phyloP scores from a whole-genome alignment of 257 asterid species.

The Nyctanthes arbortristis region DNA sequence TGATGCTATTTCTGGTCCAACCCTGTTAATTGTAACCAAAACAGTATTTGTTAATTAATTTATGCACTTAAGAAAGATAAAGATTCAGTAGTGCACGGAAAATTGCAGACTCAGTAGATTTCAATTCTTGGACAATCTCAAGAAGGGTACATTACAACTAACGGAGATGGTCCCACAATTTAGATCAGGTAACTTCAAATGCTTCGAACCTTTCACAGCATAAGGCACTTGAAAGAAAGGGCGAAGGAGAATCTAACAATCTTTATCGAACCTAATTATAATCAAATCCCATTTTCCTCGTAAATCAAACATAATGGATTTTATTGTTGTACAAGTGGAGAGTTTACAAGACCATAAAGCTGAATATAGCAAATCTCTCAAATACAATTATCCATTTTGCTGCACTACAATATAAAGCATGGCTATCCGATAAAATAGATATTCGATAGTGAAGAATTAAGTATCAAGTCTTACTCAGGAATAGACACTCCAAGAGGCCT shows the following conservation, averaged over 20 bases:
- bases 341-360: not conserved
- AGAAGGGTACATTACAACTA: no score
- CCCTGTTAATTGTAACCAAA: not conserved
- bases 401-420: constrained; percentile 8
- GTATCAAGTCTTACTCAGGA: constrained; percentile 19
- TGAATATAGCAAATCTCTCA: constrained; percentile 13
- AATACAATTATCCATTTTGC: not conserved
- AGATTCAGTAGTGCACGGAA: no score
- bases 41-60: not conserved
- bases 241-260: not conserved
- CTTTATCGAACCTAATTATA: constrained; percentile 2
- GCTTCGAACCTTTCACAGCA: not conserved
- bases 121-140: no score
- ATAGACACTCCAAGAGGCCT: constrained; percentile 22
- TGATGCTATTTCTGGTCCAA: no score
- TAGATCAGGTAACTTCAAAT: constrained; percentile 7
- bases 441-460: constrained; percentile 17
- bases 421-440: constrained; percentile 10
- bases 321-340: constrained; percentile 10
- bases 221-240: constrained; percentile 2
- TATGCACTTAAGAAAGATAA: no score
- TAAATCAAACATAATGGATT: constrained; percentile 2
- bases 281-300: constrained; percentile 8
- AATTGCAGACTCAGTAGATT: no score
- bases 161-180: no score